Evolutionary conservation across 1,139 yeast genomes (phyloP), one percentile per base, ranked within the genome.

Genomic region (Spathaspora sp.): DNA sequence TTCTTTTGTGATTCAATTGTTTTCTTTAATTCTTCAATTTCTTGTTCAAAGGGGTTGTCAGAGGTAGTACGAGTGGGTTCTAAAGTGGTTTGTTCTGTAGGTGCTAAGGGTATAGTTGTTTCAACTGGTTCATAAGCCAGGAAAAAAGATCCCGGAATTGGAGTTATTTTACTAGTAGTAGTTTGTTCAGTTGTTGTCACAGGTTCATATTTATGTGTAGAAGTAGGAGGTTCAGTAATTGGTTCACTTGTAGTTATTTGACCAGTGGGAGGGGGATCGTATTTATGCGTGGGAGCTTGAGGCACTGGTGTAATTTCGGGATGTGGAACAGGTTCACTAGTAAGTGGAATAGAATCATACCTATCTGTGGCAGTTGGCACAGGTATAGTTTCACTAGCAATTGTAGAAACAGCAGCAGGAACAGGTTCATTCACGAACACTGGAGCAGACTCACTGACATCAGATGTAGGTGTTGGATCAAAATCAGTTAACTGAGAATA

Each of bases 1-100:
- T 55, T 59, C 43, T 68, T 65, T 42, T 72, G 78, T 39, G 54
- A 57, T 25, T 59, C 58, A n/a, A 68, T 57, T 7, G 65, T 57
- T 15, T 53, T 47, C 41, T 58, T 52, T 33, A 70, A 54, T 31
- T 57, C 50, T 55, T 56, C 48, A 63, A 67, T 53, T 15, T 42
- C 41, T 20, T 42, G 27, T 70, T 31, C 9, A 13, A 13, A 9
- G 15, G 36, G 9, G 18, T 13, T 16, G 13, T 33, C 41, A 16
- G 23, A 31, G 4, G 44, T n/a, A 13, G 8, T 13, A 26, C 25
- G 43, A 23, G 16, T 38, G 2, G 44, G 29, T 37, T 45, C 25
- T 40, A 51, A 44, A 24, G 38, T 38, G 11, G 44, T 15, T 8
- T n/a, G n/a, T n/a, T 8, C 34, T 46, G 33, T 37, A 40, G 23